A percentile compares a stretch with the other conserved stretches of the same genome.
These are phyloP conservation scores for Alnus glutinosa DNA, from an alignment of 306 rosid species.

Conservation along the genomic window DNA sequence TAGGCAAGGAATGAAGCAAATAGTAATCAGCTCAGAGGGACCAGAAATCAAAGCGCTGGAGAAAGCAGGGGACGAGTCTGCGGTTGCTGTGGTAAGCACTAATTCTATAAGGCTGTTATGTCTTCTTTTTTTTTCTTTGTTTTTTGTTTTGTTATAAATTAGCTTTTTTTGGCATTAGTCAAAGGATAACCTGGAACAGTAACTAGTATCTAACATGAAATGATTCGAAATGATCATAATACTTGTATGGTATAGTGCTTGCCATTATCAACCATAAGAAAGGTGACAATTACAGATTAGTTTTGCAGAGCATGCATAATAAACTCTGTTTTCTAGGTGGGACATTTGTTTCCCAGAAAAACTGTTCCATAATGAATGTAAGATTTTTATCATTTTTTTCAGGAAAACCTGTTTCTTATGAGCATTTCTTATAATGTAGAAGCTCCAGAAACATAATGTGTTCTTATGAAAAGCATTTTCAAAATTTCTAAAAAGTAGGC, in stretches of 20 bases:
- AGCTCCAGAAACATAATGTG: background rate
- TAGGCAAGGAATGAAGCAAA: slow-evolving; percentile 93
- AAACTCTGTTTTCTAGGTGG: background rate
- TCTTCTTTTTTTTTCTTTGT: slow-evolving; percentile 10
- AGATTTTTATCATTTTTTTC: background rate
- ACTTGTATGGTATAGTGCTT: background rate
- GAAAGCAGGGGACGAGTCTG: slow-evolving; percentile 69
- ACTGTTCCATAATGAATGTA: background rate
- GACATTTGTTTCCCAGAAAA: background rate
- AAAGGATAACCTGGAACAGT: background rate
- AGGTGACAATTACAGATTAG: background rate
- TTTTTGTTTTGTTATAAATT: background rate
- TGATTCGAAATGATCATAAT: background rate
- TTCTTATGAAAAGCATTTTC: background rate
- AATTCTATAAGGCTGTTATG: slow-evolving; percentile 3
- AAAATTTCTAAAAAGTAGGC: background rate
- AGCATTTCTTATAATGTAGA: background rate
- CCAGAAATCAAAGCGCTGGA: slow-evolving; percentile 72
- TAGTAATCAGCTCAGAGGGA: slow-evolving; percentile 82
- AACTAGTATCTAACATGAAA: background rate
- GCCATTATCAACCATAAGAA: background rate
- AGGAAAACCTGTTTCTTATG: slow-evolving; percentile 2
- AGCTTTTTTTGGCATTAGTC: background rate
- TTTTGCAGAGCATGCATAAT: background rate
- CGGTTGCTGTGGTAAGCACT: slow-evolving; percentile 54